Base-by-base conservation (phyloP, 139 green algal genomes). In the Coelastrella sp. region DNA sequence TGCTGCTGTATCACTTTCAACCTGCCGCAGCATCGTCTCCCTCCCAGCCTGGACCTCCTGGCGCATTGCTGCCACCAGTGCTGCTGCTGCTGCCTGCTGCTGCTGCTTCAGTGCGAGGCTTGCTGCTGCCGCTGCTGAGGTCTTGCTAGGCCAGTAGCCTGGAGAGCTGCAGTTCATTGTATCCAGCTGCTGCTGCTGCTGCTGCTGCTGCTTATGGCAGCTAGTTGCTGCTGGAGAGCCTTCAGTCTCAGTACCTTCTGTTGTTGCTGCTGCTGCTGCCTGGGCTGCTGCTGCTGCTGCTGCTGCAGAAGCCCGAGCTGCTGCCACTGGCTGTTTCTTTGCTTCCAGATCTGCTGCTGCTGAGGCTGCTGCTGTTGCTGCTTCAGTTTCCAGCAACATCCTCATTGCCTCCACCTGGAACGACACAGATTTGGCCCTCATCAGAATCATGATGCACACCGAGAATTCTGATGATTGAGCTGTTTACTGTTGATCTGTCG, bases 301-400 rank as follows among this genome's bases (percentile, higher is more conserved):
- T 3, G 69, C n/a, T 15, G 25, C 34, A 27, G 43, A 41, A 57
- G 64, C 64, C 27, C 64, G 34, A 6, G 67, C 35, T 76, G 67
- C 67, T 76, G 67, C 38, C 15, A 76, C 37, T 27, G 67, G 11
- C 37, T 76, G 67, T 37, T 76, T 35, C 67, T 76, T 76, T 15
- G 37, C 21, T 30, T 11, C 9, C 11, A 76, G 67, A 13, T 76
- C 67, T 51, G 32, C 67, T 76, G 67, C 35, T 76, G 67, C 67
- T 40, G 62, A 8, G 27, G 69, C 23, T 40, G 69, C 69, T 30
- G 69, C 69, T 21, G 69, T 27, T 17, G 40, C 41, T 40, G 43
- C 69, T 62, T 79, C 41, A 0, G 40, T 37, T 17, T 41, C 69
- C 13, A 79, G 69, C 41, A 63, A 23, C 15, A 0, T 19, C 0